These are phyloP conservation scores for Castanopsis chinensis DNA, from an alignment of 306 rosid species.

Conservation along the genomic window DNA sequence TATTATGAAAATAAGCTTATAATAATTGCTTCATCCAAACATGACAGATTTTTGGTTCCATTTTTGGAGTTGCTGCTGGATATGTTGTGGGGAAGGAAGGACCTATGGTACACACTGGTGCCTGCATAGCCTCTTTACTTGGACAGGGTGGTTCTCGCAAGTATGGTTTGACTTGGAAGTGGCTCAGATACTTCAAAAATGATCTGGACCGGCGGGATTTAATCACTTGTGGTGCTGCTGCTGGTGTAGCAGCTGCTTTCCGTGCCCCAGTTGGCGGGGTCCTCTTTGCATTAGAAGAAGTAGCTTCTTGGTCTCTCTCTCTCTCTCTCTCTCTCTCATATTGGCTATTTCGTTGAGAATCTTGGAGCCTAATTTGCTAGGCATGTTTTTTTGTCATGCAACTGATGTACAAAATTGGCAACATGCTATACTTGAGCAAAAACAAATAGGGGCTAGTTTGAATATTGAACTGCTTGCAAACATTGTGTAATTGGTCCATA, in stretches of 20 bases:
- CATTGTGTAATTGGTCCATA: background rate
- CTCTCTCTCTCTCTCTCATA: slow-evolving; percentile 9
- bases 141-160: slow-evolving; percentile 84
- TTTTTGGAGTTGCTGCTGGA: slow-evolving; percentile 78
- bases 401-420: background rate
- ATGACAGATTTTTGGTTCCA: slow-evolving; percentile 74
- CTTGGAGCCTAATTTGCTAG: background rate
- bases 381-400: background rate
- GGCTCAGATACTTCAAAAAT: slow-evolving; percentile 74
- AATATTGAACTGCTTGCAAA: background rate
- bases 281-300: slow-evolving; percentile 87
- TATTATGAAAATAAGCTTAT: background rate
- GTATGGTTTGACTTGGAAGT: slow-evolving; percentile 65
- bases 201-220: slow-evolving; percentile 77
- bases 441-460: background rate
- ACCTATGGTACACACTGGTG: slow-evolving; percentile 87
- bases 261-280: slow-evolving; percentile 93
- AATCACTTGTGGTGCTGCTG: slow-evolving; percentile 87
- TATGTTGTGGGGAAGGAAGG: slow-evolving; percentile 87
- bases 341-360: background rate
- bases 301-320: slow-evolving; percentile 75
- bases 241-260: slow-evolving; percentile 87
- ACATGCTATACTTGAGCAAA: background rate
- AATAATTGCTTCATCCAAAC: slow-evolving; percentile 8
- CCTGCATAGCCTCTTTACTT: slow-evolving; percentile 71